A percentile compares a stretch with the other conserved stretches of the same genome.
These are phyloP conservation scores for Pseudogymnoascus destructans DNA, from an alignment of 2,329 filamentous ascomycete genomes.

Conservation along the genomic window DNA sequence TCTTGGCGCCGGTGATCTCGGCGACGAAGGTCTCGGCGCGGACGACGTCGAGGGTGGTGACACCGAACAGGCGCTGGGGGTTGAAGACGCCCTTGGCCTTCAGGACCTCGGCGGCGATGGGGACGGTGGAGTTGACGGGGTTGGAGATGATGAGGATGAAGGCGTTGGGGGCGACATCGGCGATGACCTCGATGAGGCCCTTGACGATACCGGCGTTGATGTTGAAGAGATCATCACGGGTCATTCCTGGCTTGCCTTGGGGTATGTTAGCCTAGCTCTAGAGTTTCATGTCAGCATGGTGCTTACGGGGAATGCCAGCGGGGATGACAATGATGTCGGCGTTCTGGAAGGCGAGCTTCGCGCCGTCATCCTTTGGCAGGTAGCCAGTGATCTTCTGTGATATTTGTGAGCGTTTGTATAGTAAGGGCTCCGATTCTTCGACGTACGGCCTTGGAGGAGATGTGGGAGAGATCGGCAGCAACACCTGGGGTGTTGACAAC, in stretches of 20 bases:
- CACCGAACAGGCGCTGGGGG: slow-evolving; percentile 90
- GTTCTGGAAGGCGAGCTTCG: slow-evolving; percentile 79
- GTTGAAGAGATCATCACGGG: slow-evolving; percentile 98
- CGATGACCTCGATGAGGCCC: slow-evolving; percentile 77
- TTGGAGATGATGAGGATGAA: slow-evolving; percentile 97
- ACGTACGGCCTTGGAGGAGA: slow-evolving; percentile 63
- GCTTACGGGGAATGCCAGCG: slow-evolving; percentile 89
- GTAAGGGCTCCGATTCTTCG: slow-evolving; percentile 4
- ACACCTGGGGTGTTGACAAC: slow-evolving; percentile 97
- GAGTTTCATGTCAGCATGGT: slow-evolving; percentile 10
- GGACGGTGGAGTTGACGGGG: slow-evolving; percentile 98
- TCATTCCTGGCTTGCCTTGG: slow-evolving; percentile 96
- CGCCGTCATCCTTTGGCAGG: slow-evolving; percentile 73
- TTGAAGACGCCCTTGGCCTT: slow-evolving; percentile 90
- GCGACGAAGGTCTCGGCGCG: slow-evolving; percentile 95
- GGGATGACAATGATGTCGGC: slow-evolving; percentile 95
- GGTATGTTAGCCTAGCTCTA: slow-evolving; percentile 13
- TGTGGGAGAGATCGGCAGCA: slow-evolving; percentile 91
- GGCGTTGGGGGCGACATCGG: slow-evolving; percentile 81
- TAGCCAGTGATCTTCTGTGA: slow-evolving; percentile 71
- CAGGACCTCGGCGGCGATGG: slow-evolving; percentile 92
- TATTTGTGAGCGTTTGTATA: slow-evolving; percentile 22
- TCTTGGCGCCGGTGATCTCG: slow-evolving; percentile 66
- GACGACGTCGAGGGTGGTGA: slow-evolving; percentile 96
- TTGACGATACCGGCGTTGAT: slow-evolving; percentile 98